A percentile compares a stretch with the other conserved stretches of the same genome.
Evolutionary conservation across 768 basidiomycete genomes (phyloP).

Genomic region (Cystoderma amianthinum): DNA sequence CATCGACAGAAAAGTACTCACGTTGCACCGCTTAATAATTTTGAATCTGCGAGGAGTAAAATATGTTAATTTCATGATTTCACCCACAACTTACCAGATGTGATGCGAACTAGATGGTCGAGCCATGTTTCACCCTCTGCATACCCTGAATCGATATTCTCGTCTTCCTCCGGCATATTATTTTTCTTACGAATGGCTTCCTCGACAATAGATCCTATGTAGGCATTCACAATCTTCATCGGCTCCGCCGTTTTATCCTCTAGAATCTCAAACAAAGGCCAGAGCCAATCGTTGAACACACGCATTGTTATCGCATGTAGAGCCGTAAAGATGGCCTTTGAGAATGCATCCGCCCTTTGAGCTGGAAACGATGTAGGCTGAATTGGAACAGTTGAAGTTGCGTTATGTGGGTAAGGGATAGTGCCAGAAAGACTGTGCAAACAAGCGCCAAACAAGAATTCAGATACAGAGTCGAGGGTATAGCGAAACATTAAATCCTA

Average conservation of each 20-base stretch:
- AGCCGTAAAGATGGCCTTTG: background rate
- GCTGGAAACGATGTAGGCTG: no score
- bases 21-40: no score
- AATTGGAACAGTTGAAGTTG: no score
- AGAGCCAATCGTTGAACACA: background rate
- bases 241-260: background rate
- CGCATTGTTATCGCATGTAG: background rate
- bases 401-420: no score
- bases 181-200: background rate
- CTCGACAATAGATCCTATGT: background rate
- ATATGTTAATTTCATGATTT: no score
- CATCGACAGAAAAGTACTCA: no score
- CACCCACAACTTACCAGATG: background rate
- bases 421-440: no score
- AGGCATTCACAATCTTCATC: background rate
- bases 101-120: background rate
- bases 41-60: no score
- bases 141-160: background rate
- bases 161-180: background rate
- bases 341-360: no score
- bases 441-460: no score
- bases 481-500: no score
- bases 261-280: background rate
- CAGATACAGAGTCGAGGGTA: no score
- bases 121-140: background rate